phyloP scores from a whole-genome alignment of 768 basidiomycete genomes.

The Auricularia heimuer region DNA sequence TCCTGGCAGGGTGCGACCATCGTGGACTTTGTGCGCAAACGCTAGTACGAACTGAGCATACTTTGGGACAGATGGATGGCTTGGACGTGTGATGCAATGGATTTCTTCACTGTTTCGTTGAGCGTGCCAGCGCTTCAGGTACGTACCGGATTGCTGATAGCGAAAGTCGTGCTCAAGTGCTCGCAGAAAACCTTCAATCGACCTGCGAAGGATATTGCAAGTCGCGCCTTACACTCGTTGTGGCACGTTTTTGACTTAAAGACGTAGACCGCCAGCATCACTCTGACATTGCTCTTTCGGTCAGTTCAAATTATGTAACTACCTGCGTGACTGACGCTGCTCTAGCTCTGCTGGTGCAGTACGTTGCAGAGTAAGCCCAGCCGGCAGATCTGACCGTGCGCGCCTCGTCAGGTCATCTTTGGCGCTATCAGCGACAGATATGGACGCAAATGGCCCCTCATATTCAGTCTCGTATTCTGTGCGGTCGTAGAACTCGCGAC shows the following conservation, averaged over 20 bases:
- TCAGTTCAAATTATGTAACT: background rate
- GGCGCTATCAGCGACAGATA: slow-evolving; percentile 81
- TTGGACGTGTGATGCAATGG: slow-evolving; percentile 81
- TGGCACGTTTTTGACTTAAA: background rate
- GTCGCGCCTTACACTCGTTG: slow-evolving; percentile 6
- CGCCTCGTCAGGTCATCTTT: slow-evolving; percentile 35
- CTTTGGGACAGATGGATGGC: slow-evolving; percentile 55
- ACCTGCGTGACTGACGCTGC: background rate
- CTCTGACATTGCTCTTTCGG: background rate
- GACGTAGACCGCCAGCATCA: background rate
- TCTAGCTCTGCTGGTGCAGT: background rate
- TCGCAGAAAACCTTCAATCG: slow-evolving; percentile 12
- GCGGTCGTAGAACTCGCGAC: slow-evolving; percentile 65
- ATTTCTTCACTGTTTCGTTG: slow-evolving; percentile 62
- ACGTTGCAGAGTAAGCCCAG: background rate
- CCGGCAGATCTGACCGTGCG: background rate
- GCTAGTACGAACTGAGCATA: slow-evolving; percentile 11
- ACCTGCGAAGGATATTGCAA: slow-evolving; percentile 33
- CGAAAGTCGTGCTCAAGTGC: background rate
- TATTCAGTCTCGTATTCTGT: slow-evolving; percentile 64
- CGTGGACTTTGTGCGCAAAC: background rate
- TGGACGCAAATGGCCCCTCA: slow-evolving; percentile 90
- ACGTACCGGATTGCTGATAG: background rate
- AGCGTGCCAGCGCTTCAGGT: slow-evolving; percentile 21
- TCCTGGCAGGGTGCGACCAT: slow-evolving; percentile 35